phyloP scores from a whole-genome alignment of 352 stramenopile genomes.

The Elongisporangium undulatum region DNA sequence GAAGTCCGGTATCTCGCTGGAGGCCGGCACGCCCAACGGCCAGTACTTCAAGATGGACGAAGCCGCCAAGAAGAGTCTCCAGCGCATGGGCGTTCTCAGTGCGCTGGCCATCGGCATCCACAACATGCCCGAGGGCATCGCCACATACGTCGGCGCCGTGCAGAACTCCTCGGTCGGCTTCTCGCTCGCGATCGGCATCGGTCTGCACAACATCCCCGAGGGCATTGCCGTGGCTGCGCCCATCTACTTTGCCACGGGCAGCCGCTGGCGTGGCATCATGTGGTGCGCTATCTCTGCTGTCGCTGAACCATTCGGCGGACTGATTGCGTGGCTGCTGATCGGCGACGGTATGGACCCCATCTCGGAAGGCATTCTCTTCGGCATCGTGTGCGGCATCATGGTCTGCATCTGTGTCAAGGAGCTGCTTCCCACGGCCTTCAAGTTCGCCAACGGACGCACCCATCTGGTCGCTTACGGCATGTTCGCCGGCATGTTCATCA shows the following conservation, averaged over 20 bases:
- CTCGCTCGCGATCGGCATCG: constrained; percentile 91
- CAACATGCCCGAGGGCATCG: constrained; percentile 96
- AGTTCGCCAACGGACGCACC: constrained; percentile 84
- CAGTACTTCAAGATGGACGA: constrained; percentile 33
- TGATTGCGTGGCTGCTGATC: constrained; percentile 87
- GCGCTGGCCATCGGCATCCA: constrained; percentile 92
- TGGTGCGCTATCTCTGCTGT: constrained; percentile 91
- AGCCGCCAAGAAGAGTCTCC: constrained; percentile 40
- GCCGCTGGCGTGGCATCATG: constrained; percentile 90
- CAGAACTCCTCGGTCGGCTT: constrained; percentile 84
- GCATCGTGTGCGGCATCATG: constrained; percentile 93
- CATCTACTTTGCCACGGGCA: constrained; percentile 96
- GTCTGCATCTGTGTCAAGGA: constrained; percentile 90
- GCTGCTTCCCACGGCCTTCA: constrained; percentile 90
- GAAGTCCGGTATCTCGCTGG: constrained; percentile 8
- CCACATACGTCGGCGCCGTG: constrained; percentile 90
- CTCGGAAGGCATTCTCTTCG: constrained; percentile 89
- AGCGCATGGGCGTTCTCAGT: constrained; percentile 88
- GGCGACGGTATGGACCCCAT: constrained; percentile 58
- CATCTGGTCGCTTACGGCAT: constrained; percentile 81
- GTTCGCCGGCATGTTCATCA: constrained; percentile 84
- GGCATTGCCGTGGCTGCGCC: constrained; percentile 93
- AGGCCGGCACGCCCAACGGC: constrained; percentile 20
- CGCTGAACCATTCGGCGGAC: constrained; percentile 87
- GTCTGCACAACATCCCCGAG: constrained; percentile 96